Conservation (phyloP, 208 protist genomes). For the Trypanosoma theileri region DNA sequence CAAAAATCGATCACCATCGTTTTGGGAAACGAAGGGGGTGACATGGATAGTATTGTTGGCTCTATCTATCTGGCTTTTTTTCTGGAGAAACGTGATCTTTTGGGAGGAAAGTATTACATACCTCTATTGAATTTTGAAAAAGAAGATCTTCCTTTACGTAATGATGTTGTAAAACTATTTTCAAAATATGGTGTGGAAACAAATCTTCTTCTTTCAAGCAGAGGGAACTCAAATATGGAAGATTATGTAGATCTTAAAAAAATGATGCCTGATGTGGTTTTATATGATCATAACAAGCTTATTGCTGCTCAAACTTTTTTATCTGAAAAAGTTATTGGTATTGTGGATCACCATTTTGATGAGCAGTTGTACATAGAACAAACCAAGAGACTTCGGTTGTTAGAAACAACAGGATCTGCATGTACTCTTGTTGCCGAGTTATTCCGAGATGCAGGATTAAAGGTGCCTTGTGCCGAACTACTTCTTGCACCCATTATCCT, state of each 20-base stretch:
- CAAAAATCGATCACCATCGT: slow-evolving; percentile 50
- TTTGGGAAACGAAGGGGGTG: slow-evolving; percentile 82
- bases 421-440: slow-evolving; percentile 77
- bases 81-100: slow-evolving; percentile 36
- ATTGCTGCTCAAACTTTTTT: slow-evolving; percentile 39
- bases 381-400: slow-evolving; percentile 37
- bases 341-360: slow-evolving; percentile 88
- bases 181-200: slow-evolving; percentile 43
- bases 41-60: slow-evolving; percentile 88
- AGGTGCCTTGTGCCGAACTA: slow-evolving; percentile 57
- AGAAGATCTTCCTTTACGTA: slow-evolving; percentile 72
- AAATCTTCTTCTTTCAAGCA: slow-evolving; percentile 38
- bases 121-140: slow-evolving; percentile 78
- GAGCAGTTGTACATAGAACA: slow-evolving; percentile 52
- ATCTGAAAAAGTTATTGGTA: slow-evolving; percentile 43
- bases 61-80: slow-evolving; percentile 79
- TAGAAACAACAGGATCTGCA: slow-evolving; percentile 66
- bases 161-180: slow-evolving; percentile 68
- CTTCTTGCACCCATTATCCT: slow-evolving; percentile 73
- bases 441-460: slow-evolving; percentile 37
- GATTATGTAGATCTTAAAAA: slow-evolving; percentile 41
- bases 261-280: slow-evolving; percentile 37
- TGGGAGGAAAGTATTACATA: slow-evolving; percentile 43
- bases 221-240: slow-evolving; percentile 15
- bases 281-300: slow-evolving; percentile 88